Evolutionary conservation across 768 basidiomycete species (phyloP).

Genomic region (Auricularia sp.): DNA sequence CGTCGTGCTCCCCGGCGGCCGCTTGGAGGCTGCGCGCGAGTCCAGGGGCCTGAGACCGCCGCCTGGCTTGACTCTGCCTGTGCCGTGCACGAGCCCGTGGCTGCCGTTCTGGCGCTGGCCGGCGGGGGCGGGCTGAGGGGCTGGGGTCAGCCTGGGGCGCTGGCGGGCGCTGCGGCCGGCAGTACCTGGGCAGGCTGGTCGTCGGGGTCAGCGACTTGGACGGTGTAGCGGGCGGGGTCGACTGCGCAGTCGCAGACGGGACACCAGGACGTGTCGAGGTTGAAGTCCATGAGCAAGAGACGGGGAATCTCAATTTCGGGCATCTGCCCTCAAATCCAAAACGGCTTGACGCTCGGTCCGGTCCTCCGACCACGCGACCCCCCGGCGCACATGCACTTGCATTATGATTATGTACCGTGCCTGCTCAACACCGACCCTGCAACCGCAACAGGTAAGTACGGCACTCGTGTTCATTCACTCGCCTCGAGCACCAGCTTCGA

Average conservation of each 20-base stretch:
- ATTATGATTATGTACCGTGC: too few species aligned
- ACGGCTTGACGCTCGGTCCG: too few species aligned
- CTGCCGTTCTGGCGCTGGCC: constrained; percentile 8
- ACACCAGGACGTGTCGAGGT: constrained; percentile 70
- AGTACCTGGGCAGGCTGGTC: background rate
- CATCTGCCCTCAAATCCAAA: too few species aligned
- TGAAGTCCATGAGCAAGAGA: constrained; percentile 19
- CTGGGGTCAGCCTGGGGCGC: background rate
- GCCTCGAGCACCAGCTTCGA: too few species aligned
- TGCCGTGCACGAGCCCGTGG: constrained; percentile 52
- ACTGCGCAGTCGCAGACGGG: constrained; percentile 70
- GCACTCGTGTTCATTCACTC: too few species aligned
- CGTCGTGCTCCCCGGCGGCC: constrained; percentile 5
- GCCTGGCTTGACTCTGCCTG: constrained; percentile 53
- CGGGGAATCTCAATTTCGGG: too few species aligned
- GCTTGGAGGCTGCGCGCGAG: constrained; percentile 18
- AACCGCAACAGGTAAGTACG: too few species aligned
- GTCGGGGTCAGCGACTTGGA: constrained; percentile 15
- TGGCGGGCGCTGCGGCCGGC: background rate
- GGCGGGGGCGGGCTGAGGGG: constrained; percentile 8
- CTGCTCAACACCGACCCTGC: too few species aligned
- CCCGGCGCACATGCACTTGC: too few species aligned
- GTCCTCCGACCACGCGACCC: too few species aligned
- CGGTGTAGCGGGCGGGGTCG: constrained; percentile 59
- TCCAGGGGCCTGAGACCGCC: constrained; percentile 24